Percentiles rank a stretch among this genome's conserved stretches.
Evolutionary conservation across 2,329 filamentous ascomycete species (phyloP).

Genomic region (Cladosporium sp.): DNA sequence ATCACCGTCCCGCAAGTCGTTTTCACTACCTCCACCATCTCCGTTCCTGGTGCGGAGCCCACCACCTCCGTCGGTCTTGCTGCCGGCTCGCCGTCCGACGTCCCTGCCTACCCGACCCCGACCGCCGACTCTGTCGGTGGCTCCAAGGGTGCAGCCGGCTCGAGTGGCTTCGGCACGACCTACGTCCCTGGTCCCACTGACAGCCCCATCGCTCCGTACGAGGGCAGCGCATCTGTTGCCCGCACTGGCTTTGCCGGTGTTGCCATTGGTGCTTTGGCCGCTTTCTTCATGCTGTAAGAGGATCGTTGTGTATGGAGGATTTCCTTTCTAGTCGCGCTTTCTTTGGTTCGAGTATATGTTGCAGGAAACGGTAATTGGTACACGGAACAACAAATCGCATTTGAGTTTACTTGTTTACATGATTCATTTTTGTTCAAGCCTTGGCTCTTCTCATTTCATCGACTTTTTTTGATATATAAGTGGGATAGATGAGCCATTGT

Average conservation of each 20-base stretch:
- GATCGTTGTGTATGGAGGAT: not conserved
- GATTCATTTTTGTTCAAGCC: no score
- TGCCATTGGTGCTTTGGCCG: slow-evolving; percentile 20
- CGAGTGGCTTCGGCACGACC: slow-evolving; percentile 17
- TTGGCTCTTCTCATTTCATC: no score
- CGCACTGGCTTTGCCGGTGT: slow-evolving; percentile 18
- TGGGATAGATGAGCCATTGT: no score
- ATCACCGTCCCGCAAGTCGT: slow-evolving; percentile 45
- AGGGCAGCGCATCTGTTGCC: slow-evolving; percentile 20
- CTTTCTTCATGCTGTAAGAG: slow-evolving; percentile 22
- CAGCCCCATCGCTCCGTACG: slow-evolving; percentile 21
- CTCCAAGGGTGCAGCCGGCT: not conserved
- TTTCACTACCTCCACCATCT: slow-evolving; percentile 37
- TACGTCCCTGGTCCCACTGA: slow-evolving; percentile 15
- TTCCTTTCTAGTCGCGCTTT: not conserved
- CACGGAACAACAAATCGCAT: not conserved
- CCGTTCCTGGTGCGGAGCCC: slow-evolving; percentile 25
- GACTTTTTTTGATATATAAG: no score
- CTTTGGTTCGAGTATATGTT: not conserved
- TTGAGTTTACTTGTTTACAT: no score
- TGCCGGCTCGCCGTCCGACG: slow-evolving; percentile 31
- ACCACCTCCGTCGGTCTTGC: slow-evolving; percentile 31
- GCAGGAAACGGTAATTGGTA: not conserved
- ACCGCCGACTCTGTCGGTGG: slow-evolving; percentile 14
- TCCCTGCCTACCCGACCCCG: slow-evolving; percentile 26